These are phyloP conservation scores for Entomortierella beljakovae DNA, from an alignment of 192 early-diverging fungal species.

Conservation along the genomic window DNA sequence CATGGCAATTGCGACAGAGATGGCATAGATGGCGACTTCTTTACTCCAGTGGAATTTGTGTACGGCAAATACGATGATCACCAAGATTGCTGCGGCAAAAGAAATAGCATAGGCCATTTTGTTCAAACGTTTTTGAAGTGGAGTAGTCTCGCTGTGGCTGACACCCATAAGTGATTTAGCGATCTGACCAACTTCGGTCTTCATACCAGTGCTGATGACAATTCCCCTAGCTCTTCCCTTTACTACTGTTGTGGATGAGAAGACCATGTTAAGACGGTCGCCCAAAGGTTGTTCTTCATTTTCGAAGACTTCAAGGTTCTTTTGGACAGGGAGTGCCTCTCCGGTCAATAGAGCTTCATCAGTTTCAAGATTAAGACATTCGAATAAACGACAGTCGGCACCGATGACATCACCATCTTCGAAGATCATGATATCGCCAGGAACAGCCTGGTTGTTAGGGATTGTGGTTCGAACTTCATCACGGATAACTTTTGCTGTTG, in stretches of 20 bases:
- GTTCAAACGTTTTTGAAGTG: constrained; percentile 75
- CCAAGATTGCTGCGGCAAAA: constrained; percentile 72
- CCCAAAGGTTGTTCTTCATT: constrained; percentile 78
- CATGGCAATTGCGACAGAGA: constrained; percentile 91
- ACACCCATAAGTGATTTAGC: constrained; percentile 81
- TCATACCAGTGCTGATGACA: constrained; percentile 85
- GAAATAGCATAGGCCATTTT: constrained; percentile 85
- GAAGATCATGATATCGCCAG: constrained; percentile 89
- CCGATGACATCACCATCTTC: constrained; percentile 96
- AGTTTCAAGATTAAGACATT: constrained; percentile 90
- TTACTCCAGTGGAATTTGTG: constrained; percentile 70
- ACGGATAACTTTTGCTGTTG: constrained; percentile 88
- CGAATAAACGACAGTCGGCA: constrained; percentile 88
- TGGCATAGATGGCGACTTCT: constrained; percentile 79
- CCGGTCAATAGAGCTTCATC: constrained; percentile 95
- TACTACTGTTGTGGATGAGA: constrained; percentile 89
- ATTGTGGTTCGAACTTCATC: constrained; percentile 79
- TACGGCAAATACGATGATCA: constrained; percentile 87
- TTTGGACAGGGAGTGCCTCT: constrained; percentile 87
- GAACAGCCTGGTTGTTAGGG: constrained; percentile 83
- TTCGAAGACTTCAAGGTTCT: constrained; percentile 73
- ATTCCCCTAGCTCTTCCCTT: constrained; percentile 93
- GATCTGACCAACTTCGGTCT: constrained; percentile 95
- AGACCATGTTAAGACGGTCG: constrained; percentile 93
- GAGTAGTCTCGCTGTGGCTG: constrained; percentile 64